A percentile compares a stretch with the other conserved stretches of the same genome.
Evolutionary conservation across 83 land plant genomes (phyloP).

Genomic region (Picea abies): DNA sequence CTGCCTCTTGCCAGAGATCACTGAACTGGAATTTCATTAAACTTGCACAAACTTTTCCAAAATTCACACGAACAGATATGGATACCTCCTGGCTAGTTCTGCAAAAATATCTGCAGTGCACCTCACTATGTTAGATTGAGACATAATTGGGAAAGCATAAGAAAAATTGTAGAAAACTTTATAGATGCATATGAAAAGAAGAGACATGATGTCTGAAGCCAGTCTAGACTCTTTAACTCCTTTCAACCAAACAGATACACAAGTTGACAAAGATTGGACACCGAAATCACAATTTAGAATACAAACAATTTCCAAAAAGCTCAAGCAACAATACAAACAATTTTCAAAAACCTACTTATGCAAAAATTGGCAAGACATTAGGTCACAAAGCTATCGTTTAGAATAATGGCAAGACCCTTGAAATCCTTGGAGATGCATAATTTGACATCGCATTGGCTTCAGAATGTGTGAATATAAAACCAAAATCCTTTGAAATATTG

Average conservation of each 20-base stretch:
- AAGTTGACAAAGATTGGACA: neutral
- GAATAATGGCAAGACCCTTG: neutral
- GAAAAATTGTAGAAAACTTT: neutral
- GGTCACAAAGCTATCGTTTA: neutral
- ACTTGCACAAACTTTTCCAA: conserved; percentile 2
- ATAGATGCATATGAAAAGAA: neutral
- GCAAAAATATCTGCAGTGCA: conserved; percentile 17
- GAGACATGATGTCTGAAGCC: neutral
- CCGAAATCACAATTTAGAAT: neutral
- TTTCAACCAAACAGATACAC: neutral
- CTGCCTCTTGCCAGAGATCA: neutral
- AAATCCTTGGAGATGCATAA: neutral
- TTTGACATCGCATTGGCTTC: neutral
- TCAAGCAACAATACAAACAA: no score
- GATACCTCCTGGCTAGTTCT: neutral
- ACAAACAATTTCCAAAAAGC: neutral
- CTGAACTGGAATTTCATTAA: conserved; percentile 5
- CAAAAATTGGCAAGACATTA: neutral
- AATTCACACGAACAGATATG: neutral
- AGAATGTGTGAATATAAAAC: neutral
- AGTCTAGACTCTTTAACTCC: neutral
- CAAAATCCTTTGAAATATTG: neutral
- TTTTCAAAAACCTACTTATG: neutral
- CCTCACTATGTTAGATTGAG: neutral
- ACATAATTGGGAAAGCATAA: conserved; percentile 1